phyloP scores from a whole-genome alignment of 2,329 filamentous ascomycete species.

The Magnaporthales sp. region DNA sequence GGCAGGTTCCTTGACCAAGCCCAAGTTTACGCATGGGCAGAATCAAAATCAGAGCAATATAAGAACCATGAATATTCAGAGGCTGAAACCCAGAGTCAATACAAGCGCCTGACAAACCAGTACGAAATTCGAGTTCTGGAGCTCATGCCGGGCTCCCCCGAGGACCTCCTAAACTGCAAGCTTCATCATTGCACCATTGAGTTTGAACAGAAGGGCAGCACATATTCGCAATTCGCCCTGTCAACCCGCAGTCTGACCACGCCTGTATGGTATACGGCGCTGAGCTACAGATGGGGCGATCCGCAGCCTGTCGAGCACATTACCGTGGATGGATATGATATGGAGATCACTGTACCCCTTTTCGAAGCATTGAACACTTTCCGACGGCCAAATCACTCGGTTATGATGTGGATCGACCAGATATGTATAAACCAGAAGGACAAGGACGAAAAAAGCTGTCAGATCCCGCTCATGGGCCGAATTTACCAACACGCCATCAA shows the following conservation, averaged over 20 bases:
- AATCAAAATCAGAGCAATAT: neutral
- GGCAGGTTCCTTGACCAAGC: neutral
- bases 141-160: neutral
- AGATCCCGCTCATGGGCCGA: slow-evolving; percentile 9
- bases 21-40: neutral
- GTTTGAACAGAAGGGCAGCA: neutral
- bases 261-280: neutral
- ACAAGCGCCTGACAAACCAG: neutral
- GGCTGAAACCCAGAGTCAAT: neutral
- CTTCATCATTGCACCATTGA: neutral
- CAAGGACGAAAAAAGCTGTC: slow-evolving; percentile 6
- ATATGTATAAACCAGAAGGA: slow-evolving; percentile 11
- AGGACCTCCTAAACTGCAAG: neutral
- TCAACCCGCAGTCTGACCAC: neutral
- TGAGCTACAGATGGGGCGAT: slow-evolving; percentile 1
- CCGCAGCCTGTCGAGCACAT: neutral
- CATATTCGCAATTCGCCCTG: neutral
- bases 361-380: neutral
- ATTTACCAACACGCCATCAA: slow-evolving; percentile 6
- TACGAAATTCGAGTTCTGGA: neutral
- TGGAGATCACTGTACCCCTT: neutral
- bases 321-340: neutral
- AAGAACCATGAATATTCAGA: neutral
- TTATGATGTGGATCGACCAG: slow-evolving; percentile 8
- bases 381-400: neutral